Conservation (phyloP, 1,284 basidiomycete genomes). For the Psilocybe mexicana region DNA sequence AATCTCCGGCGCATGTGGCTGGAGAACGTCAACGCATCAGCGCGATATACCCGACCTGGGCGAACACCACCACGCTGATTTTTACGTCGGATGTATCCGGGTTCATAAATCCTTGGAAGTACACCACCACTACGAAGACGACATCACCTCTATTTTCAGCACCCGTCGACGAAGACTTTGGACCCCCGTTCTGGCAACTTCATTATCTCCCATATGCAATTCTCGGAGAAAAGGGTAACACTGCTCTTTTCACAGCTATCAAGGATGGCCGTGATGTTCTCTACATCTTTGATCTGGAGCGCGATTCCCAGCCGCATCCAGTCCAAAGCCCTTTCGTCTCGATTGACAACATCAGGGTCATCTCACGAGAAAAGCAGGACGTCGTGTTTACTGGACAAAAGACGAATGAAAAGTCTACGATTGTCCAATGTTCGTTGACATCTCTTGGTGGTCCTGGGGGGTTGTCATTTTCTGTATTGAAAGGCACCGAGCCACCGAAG, state of each 20-base stretch:
- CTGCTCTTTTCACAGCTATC: constrained; percentile 47
- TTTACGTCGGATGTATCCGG: constrained; percentile 72
- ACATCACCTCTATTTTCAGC: constrained; percentile 45
- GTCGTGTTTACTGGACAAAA: constrained; percentile 49
- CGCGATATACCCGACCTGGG: constrained; percentile 62
- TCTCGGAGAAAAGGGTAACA: constrained; percentile 41
- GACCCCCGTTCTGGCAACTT: constrained; percentile 56
- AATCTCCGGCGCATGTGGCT: constrained; percentile 41
- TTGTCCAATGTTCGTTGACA: constrained; percentile 40
- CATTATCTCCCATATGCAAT: constrained; percentile 52
- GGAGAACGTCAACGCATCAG: constrained; percentile 50
- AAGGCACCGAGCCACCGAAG: constrained; percentile 17
- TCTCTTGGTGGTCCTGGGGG: constrained; percentile 9
- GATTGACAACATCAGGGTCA: constrained; percentile 40
- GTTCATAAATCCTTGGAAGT: constrained; percentile 70
- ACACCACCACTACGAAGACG: constrained; percentile 37
- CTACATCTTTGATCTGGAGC: constrained; percentile 46
- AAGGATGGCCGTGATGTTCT: constrained; percentile 51
- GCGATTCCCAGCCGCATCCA: constrained; percentile 28
- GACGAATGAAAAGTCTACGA: constrained; percentile 37
- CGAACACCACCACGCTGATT: constrained; percentile 54
- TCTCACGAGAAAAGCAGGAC: constrained; percentile 34
- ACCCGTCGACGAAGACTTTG: constrained; percentile 59
- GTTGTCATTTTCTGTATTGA: constrained; percentile 31
- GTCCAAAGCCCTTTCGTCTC: constrained; percentile 50